These are phyloP conservation scores for Smallanthus sonchifolius DNA, from an alignment of 129 eudicot genomes.

Conservation along the genomic window DNA sequence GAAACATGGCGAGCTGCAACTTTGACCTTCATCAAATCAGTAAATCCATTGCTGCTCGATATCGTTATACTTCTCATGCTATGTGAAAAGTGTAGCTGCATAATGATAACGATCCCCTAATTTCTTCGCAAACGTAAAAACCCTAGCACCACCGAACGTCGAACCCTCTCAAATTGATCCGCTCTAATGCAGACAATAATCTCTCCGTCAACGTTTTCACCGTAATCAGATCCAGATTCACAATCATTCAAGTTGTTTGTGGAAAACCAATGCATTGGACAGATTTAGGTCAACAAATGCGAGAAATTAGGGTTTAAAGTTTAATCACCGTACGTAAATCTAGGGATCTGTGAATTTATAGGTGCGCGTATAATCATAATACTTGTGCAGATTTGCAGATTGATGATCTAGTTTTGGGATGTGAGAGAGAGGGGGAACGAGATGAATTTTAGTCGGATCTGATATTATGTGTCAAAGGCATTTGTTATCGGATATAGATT, in stretches of 20 bases:
- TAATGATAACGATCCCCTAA: conserved; percentile 36
- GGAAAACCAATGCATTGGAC: conserved; percentile 16
- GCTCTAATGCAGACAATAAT: background rate
- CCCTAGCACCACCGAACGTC: conserved; percentile 25
- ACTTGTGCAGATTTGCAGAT: conserved; percentile 13
- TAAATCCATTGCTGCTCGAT: conserved; percentile 62
- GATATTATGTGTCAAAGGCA: too few relatives aligned
- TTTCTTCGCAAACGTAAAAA: background rate
- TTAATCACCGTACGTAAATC: background rate
- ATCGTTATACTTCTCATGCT: conserved; percentile 94
- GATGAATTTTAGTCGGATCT: too few relatives aligned
- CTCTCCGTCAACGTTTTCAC: conserved; percentile 4
- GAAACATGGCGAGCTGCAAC: conserved; percentile 91
- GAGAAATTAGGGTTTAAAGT: conserved; percentile 10
- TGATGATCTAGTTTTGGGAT: conserved; percentile 14
- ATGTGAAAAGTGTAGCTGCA: conserved; percentile 94
- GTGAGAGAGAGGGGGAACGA: conserved; percentile 1
- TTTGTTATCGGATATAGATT: too few relatives aligned
- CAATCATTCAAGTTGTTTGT: background rate
- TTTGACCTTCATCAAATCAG: conserved; percentile 96
- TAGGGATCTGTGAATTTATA: conserved; percentile 1
- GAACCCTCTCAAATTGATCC: conserved; percentile 12
- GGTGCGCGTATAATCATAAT: conserved; percentile 1
- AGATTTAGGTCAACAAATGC: conserved; percentile 16
- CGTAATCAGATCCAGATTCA: conserved; percentile 15